phyloP scores from a whole-genome alignment of 2,329 filamentous ascomycete genomes.

The Ophiostoma piceae region DNA sequence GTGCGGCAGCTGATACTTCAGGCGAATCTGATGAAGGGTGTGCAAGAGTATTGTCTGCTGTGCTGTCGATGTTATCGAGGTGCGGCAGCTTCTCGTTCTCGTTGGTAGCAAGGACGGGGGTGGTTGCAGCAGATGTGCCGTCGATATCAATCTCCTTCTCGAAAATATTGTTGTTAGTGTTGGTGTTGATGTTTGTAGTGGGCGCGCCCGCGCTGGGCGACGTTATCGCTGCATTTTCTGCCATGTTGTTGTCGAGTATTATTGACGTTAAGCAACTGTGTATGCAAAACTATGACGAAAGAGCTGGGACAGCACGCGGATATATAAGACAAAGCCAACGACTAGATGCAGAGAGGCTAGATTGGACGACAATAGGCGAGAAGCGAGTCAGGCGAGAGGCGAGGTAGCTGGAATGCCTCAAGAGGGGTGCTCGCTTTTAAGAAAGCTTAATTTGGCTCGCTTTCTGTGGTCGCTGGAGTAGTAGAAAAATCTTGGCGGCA shows the following conservation, averaged over 20 bases:
- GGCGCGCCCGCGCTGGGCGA: neutral
- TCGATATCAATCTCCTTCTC: neutral
- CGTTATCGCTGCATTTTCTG: neutral
- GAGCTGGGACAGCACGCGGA: neutral
- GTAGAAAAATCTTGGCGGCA: neutral
- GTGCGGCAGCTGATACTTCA: neutral
- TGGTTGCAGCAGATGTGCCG: neutral
- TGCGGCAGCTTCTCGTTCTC: slow-evolving; percentile 10
- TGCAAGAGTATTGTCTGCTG: neutral
- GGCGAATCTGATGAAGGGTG: neutral
- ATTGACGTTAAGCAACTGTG: neutral
- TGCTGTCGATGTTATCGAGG: slow-evolving; percentile 7
- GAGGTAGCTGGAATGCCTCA: neutral
- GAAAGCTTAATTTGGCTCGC: neutral
- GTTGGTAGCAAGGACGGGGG: neutral
- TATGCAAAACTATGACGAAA: neutral
- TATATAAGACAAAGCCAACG: neutral
- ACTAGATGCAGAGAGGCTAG: neutral
- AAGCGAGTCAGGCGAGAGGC: neutral
- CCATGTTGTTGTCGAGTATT: neutral
- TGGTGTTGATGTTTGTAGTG: neutral
- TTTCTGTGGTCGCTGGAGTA: neutral
- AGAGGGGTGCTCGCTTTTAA: neutral
- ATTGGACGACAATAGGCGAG: neutral
- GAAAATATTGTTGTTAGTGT: neutral